Evolutionary conservation across 2,329 filamentous ascomycete species (phyloP), one percentile per base, ranked within the genome.

Genomic region (Calonectria henricotiae): DNA sequence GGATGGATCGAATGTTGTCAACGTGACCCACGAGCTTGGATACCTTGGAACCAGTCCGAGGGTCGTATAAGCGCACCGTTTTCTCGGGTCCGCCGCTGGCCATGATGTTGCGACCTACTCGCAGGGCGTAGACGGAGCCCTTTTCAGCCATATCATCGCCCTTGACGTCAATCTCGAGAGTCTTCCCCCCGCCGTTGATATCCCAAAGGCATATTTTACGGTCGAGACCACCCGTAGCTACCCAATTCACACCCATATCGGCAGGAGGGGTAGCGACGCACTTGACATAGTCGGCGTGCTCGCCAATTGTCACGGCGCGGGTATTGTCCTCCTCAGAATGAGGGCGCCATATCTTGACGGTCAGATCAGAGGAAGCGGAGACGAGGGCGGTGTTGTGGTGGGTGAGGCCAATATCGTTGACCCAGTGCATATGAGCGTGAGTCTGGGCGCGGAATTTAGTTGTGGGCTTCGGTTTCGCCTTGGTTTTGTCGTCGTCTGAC

Each of bases 11-110:
- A 74, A 99, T 92, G 75, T 96, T 98, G 86, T 97, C 95, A 23
- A 96, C 97, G 81, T 99, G 96, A 5, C 96, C 96, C 25, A 98
- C 94, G 74, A 99, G 96, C 82, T 98, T 98, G 73, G 95, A 98
- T 69, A 98, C 93, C 72, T 94, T 90, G 84, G 96, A 94, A 67
- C 96, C 96, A 11, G 94, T 93, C 76, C 92, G 91, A 58, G 94
- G 90, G 82, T 99, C 96, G 93, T 97, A 98, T 15, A 99, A 86
- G 64, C 96, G 90, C 39, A 98, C 94, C 49, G 95, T 94, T 79
- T 94, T 96, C 83, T 99, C 96, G 0, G 96, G 96, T 0, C 96
- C 96, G 68, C 96, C 96, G 79, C 94, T 97, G 37, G 96, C 96
- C 64, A 99, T 86, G 67, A 99, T 90, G 70, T 89, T 93, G 62